These are phyloP conservation scores for Lagenaria siceraria DNA, from an alignment of 306 rosid genomes.

Conservation along the genomic window DNA sequence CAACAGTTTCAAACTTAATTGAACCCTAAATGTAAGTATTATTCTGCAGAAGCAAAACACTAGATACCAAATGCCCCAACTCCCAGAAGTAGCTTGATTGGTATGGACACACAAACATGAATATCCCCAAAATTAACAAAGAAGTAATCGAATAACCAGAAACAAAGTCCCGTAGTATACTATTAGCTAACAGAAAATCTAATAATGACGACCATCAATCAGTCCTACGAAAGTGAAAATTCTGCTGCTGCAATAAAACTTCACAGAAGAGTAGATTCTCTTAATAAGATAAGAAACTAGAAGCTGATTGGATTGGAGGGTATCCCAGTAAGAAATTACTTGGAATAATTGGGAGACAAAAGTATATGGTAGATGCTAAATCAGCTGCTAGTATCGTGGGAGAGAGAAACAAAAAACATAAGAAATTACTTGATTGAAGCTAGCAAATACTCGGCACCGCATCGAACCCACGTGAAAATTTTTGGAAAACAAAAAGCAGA, in stretches of 20 bases:
- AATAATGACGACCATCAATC: not conserved
- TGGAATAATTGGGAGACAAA: not conserved
- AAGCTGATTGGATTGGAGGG: not conserved
- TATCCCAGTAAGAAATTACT: not conserved
- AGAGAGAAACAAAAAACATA: not conserved
- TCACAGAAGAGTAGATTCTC: not conserved
- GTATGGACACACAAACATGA: not conserved
- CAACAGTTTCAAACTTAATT: not conserved
- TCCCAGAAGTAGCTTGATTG: not conserved
- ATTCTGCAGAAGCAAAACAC: not conserved
- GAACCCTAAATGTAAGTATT: conserved; percentile 10
- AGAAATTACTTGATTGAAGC: not conserved
- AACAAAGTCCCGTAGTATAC: not conserved
- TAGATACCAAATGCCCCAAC: not conserved
- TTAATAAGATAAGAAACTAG: not conserved
- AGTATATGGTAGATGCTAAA: not conserved
- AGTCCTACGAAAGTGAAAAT: not conserved
- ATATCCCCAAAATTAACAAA: not conserved
- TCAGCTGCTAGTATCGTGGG: not conserved
- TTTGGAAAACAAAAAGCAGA: not conserved
- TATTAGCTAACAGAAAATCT: not conserved
- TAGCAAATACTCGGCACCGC: not conserved
- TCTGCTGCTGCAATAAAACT: not conserved
- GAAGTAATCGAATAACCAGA: not conserved
- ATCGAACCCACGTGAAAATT: not conserved